These are phyloP conservation scores for Geosmithia morbida DNA, from an alignment of 2,329 filamentous ascomycete genomes.

Conservation along the genomic window DNA sequence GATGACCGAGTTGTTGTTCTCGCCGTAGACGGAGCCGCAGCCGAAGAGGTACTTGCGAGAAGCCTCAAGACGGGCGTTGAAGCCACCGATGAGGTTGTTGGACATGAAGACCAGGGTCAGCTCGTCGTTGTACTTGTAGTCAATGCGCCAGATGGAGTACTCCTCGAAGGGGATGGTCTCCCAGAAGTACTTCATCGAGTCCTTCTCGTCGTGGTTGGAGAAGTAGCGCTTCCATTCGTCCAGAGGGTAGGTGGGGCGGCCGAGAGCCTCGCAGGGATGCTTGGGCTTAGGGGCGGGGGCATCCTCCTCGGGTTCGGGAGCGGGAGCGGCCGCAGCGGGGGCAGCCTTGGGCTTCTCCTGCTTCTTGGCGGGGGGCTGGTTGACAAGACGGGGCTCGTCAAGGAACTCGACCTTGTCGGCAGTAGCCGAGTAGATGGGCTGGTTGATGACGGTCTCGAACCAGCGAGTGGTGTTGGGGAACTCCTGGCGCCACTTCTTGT, in stretches of 20 bases:
- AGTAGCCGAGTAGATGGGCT: conserved; percentile 77
- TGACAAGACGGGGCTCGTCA: conserved; percentile 64
- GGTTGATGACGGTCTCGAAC: conserved; percentile 89
- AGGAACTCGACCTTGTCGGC: conserved; percentile 63
- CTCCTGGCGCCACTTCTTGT: conserved; percentile 71
- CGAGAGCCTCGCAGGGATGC: conserved; percentile 83
- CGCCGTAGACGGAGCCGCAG: conserved; percentile 74
- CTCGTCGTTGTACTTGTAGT: conserved; percentile 99
- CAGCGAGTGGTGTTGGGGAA: conserved; percentile 84
- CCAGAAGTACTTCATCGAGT: conserved; percentile 95
- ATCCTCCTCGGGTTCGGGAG: conserved; percentile 26
- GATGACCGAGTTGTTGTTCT: conserved; percentile 79
- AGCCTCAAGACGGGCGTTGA: conserved; percentile 92
- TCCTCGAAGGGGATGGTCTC: conserved; percentile 74
- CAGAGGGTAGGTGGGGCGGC: conserved; percentile 64
- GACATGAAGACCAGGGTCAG: conserved; percentile 97
- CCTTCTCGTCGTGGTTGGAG: conserved; percentile 85
- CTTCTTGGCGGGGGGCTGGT: conserved; percentile 63
- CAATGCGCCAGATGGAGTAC: conserved; percentile 85
- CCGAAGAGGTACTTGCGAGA: conserved; percentile 99
- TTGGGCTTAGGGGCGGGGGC: conserved; percentile 71
- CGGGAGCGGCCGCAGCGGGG: conserved; percentile 22
- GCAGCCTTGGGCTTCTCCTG: conserved; percentile 53
- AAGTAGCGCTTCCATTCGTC: conserved; percentile 99
- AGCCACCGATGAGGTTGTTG: conserved; percentile 94